These are phyloP conservation scores for Dothistroma pini DNA, from an alignment of 2,329 filamentous ascomycete genomes.

Conservation along the genomic window DNA sequence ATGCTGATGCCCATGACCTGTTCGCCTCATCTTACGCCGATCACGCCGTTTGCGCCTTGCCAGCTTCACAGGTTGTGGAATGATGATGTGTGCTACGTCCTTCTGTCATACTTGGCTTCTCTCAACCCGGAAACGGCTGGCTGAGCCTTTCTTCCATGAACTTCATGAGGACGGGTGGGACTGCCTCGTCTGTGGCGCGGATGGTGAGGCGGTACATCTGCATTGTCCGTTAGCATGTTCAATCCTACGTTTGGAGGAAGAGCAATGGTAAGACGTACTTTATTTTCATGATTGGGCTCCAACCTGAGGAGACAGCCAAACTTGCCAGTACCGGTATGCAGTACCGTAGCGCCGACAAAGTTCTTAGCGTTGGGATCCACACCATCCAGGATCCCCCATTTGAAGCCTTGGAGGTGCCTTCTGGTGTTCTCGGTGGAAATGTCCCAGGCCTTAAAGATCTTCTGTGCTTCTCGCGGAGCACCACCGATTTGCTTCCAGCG, in stretches of 20 bases:
- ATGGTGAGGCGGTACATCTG: constrained; percentile 96
- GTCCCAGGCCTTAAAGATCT: constrained; percentile 68
- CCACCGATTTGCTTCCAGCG: constrained; percentile 98
- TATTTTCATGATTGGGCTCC: constrained; percentile 89
- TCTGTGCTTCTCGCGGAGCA: constrained; percentile 79
- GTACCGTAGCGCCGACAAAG: constrained; percentile 83
- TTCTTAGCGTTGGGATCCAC: constrained; percentile 95
- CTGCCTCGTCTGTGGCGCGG: constrained; percentile 84
- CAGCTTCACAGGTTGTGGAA: too few relatives aligned
- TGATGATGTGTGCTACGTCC: too few relatives aligned
- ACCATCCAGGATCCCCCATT: constrained; percentile 78
- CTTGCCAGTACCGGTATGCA: constrained; percentile 83
- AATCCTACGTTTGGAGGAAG: neutral
- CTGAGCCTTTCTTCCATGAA: constrained; percentile 82
- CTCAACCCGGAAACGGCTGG: constrained; percentile 35
- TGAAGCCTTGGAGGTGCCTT: constrained; percentile 74
- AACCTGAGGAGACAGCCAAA: constrained; percentile 89
- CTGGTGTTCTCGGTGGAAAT: constrained; percentile 69
- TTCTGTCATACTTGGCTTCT: neutral
- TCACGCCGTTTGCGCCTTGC: neutral
- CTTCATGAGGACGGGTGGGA: constrained; percentile 75
- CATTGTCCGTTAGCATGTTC: constrained; percentile 14
- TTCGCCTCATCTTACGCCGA: neutral
- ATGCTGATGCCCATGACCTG: neutral
- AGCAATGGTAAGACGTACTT: constrained; percentile 58